Base-by-base conservation (phyloP, 2,329 filamentous ascomycete genomes). In the Coniochaeta sp. region DNA sequence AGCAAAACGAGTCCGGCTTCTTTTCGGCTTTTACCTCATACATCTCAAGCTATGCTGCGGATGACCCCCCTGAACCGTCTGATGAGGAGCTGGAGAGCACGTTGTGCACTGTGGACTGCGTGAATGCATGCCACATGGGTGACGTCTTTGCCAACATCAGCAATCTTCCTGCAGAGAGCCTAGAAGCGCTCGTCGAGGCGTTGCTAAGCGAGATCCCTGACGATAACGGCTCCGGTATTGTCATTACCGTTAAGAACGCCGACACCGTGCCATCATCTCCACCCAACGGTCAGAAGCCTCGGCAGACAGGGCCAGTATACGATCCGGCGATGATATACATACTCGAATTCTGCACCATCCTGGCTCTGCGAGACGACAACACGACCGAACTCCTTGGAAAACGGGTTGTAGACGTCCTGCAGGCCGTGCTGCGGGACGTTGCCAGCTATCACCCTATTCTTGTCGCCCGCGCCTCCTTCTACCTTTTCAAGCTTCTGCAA, bases 51-150 rank as follows among this genome's bases (percentile, higher is more conserved):
- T 98, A 99, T 72, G 95, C 96, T 47, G 96, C 95, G 12, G 95
- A 98, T 73, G 95, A 99, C 70, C 95, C 95, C 14, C 95, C 95
- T 0, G 95, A 99, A 75, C 95, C 95, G 2, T 98, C 95, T 1
- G 92, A 98, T 65, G 93, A 98, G 71, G 95, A 99, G 72, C 81
- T 99, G 33, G 95, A 99, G 69, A 96, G 95, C 70, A 98, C 95
- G 0, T 79, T 99, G 11, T 95, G 90, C 71, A 93, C 95, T 0
- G 90, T 97, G 2, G 95, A 98, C 71, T 99, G 93, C 68, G 87
- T 99, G 47, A 93, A 90, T 66, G 89, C 91, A 52, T 99, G 95
- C 72, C 87, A 89, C 60, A 89, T 98, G 70, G 86, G 88, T 61
- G 86, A 89, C 63, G 86, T 98, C 3, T 87, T 98, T 66, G 81